phyloP scores from a whole-genome alignment of 106 monocot species.

The Dioscorea dumetorum region DNA sequence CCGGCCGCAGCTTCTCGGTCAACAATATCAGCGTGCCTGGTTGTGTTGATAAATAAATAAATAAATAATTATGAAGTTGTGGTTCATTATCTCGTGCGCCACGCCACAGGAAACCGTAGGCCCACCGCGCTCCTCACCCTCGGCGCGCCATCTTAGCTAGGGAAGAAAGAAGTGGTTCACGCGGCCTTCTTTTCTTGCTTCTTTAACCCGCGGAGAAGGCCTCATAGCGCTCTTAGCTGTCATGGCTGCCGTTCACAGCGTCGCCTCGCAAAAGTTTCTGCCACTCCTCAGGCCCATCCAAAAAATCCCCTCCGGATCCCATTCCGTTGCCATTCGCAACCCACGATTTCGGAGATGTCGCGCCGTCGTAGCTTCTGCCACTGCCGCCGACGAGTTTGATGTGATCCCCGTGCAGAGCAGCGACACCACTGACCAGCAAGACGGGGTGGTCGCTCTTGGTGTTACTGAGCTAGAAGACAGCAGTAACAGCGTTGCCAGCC shows the following conservation, averaged over 20 bases:
- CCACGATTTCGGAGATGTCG: background rate
- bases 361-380: background rate
- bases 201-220: too few species aligned
- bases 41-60: background rate
- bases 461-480: conserved; percentile 7
- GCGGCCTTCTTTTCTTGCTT: too few species aligned
- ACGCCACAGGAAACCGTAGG: background rate
- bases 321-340: background rate
- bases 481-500: conserved; percentile 4
- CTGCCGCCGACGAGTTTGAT: conserved; percentile 16
- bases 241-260: background rate
- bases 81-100: background rate
- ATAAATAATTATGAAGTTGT: background rate
- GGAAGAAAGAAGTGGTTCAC: too few species aligned
- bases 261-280: background rate
- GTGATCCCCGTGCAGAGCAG: conserved; percentile 27
- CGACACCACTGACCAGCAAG: conserved; percentile 26
- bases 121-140: background rate
- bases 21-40: background rate
- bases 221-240: too few species aligned
- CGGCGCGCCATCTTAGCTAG: too few species aligned
- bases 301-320: too few species aligned
- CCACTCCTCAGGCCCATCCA: background rate
- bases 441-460: background rate
- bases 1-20: too few species aligned